These are phyloP conservation scores for Candida nitratophila DNA, from an alignment of 805 yeast genomes.

Conservation along the genomic window DNA sequence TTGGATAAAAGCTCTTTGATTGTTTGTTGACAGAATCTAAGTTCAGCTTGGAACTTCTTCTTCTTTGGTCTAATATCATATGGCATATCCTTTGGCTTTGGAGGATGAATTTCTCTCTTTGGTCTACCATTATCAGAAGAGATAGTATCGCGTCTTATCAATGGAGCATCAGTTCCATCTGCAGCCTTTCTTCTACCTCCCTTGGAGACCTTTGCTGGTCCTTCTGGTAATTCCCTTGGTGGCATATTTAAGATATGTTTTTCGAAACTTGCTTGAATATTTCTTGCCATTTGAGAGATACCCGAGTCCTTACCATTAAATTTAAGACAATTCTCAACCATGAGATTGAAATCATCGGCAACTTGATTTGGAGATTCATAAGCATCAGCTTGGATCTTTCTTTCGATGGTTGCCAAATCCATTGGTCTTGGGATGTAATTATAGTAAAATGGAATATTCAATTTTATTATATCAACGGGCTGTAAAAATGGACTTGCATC, in stretches of 20 bases:
- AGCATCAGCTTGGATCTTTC: constrained; percentile 60
- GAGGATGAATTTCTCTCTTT: constrained; percentile 94
- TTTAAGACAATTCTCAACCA: constrained; percentile 73
- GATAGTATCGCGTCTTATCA: constrained; percentile 69
- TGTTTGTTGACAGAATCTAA: constrained; percentile 77
- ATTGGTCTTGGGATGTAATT: constrained; percentile 81
- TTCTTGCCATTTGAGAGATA: constrained; percentile 87
- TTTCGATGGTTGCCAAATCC: constrained; percentile 90
- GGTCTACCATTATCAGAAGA: constrained; percentile 70
- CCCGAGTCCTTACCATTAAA: constrained; percentile 83
- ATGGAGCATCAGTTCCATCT: constrained; percentile 44
- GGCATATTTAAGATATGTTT: constrained; percentile 93
- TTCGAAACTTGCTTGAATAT: constrained; percentile 85
- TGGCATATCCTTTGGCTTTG: constrained; percentile 88
- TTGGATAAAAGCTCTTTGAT: constrained; percentile 77
- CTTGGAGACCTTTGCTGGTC: constrained; percentile 16
- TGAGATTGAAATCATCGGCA: constrained; percentile 70
- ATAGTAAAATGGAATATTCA: constrained; percentile 86
- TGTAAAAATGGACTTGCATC: constrained; percentile 86
- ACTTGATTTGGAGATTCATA: constrained; percentile 67
- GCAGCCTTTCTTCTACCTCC: constrained; percentile 26
- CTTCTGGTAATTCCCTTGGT: constrained; percentile 37
- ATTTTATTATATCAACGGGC: constrained; percentile 86
- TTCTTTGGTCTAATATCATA: constrained; percentile 86
- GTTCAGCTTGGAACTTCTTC: constrained; percentile 85